Percentiles rank a stretch among this genome's conserved stretches.
Evolutionary conservation across 768 basidiomycete species (phyloP).

Genomic region (Brasilioporus rufonigricans): DNA sequence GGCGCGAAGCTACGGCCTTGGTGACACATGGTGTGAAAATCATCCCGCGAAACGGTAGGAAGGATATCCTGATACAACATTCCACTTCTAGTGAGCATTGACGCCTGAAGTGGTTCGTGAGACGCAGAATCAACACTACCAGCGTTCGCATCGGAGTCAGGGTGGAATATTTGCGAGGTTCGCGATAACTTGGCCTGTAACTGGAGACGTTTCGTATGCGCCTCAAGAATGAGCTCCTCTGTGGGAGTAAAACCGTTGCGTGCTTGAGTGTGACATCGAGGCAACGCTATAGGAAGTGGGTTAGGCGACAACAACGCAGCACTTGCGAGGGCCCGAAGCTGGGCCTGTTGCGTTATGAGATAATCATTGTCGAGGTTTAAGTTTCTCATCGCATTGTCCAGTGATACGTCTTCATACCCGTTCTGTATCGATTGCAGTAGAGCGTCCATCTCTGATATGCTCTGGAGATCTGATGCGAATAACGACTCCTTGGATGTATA

Average conservation of each 20-base stretch:
- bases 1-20: slow-evolving; percentile 4
- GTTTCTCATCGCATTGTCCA: slow-evolving; percentile 13
- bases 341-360: slow-evolving; percentile 17
- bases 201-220: slow-evolving; percentile 36
- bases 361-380: slow-evolving; percentile 17
- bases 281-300: slow-evolving; percentile 2
- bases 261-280: slow-evolving; percentile 35
- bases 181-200: slow-evolving; percentile 11
- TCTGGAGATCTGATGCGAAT: slow-evolving; percentile 15
- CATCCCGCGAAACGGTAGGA: slow-evolving; percentile 35
- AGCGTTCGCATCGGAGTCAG: slow-evolving; percentile 1
- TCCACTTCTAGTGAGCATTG: slow-evolving; percentile 3
- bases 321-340: slow-evolving; percentile 24
- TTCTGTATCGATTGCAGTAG: slow-evolving; percentile 37
- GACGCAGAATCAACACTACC: slow-evolving; percentile 5
- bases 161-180: slow-evolving; percentile 10
- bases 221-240: slow-evolving; percentile 67
- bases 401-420: slow-evolving; percentile 14
- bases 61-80: slow-evolving; percentile 20
- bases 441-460: slow-evolving; percentile 40
- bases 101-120: neutral
- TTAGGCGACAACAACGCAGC: slow-evolving; percentile 12
- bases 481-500: slow-evolving; percentile 18
- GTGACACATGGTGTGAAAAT: slow-evolving; percentile 32
- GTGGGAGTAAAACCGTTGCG: slow-evolving; percentile 63